Evolutionary conservation across 169 alveolate species (phyloP).

Genomic region (Hepatocystis sp.): DNA sequence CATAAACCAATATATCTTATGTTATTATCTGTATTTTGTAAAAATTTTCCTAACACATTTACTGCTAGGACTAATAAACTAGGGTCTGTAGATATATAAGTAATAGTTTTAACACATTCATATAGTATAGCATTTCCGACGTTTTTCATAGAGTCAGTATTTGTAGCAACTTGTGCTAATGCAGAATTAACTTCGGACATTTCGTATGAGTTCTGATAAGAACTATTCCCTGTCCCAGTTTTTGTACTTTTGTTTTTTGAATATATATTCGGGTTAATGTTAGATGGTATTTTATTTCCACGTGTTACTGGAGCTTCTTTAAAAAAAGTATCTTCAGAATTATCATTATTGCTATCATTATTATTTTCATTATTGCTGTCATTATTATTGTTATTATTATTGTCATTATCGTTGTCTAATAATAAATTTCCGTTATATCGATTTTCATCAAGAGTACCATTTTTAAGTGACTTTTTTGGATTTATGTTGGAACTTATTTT

Average conservation of each 20-base stretch:
- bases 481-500: conserved; percentile 6
- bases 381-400: background rate
- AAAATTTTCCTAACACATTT: conserved; percentile 95
- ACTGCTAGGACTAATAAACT: conserved; percentile 93
- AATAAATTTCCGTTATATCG: too few relatives aligned
- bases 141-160: conserved; percentile 95
- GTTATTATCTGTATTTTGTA: conserved; percentile 94
- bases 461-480: too few relatives aligned
- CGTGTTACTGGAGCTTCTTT: too few relatives aligned
- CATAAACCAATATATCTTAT: conserved; percentile 91
- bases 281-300: background rate
- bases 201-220: conserved; percentile 81
- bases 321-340: too few relatives aligned
- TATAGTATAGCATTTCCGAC: conserved; percentile 98
- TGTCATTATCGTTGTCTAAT: background rate
- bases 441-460: too few relatives aligned
- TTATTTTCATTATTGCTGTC: background rate
- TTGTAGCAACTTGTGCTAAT: conserved; percentile 96
- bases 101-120: conserved; percentile 98
- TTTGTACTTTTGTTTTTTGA: background rate
- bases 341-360: background rate
- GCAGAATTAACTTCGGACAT: conserved; percentile 92
- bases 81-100: conserved; percentile 91
- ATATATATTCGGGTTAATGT: background rate
- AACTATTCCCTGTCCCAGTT: background rate